Percentiles rank a stretch among this genome's conserved stretches.
Conservation (phyloP, 1,139 yeast species). For the Zygosaccharomyces pseudobailii region DNA sequence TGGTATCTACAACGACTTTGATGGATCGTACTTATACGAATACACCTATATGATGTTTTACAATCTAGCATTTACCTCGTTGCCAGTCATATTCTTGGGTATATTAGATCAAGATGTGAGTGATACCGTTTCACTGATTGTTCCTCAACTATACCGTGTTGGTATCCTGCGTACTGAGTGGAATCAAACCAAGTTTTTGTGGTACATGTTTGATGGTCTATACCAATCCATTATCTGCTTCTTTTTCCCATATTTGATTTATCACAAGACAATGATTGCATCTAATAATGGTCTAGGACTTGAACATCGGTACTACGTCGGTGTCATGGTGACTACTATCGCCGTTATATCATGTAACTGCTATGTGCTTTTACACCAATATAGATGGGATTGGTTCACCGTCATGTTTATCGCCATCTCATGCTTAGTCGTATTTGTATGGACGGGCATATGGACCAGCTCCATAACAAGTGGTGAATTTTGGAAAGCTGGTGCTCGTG, state of each 20-base stretch:
- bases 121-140: slow-evolving; percentile 72
- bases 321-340: slow-evolving; percentile 72
- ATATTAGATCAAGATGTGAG: slow-evolving; percentile 90
- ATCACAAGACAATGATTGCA: slow-evolving; percentile 52
- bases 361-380: slow-evolving; percentile 75
- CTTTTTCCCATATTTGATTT: slow-evolving; percentile 79
- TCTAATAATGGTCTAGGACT: slow-evolving; percentile 58
- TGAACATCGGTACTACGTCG: slow-evolving; percentile 84
- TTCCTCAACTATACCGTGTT: slow-evolving; percentile 83
- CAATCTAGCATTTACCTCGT: slow-evolving; percentile 89
- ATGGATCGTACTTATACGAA: slow-evolving; percentile 88
- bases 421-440: slow-evolving; percentile 62
- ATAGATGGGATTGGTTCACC: slow-evolving; percentile 93
- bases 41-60: slow-evolving; percentile 89
- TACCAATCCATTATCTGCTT: slow-evolving; percentile 83
- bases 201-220: slow-evolving; percentile 80
- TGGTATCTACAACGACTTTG: slow-evolving; percentile 79
- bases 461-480: slow-evolving; percentile 57
- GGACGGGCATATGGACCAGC: slow-evolving; percentile 91
- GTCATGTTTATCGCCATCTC: slow-evolving; percentile 58
- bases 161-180: slow-evolving; percentile 85
- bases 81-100: slow-evolving; percentile 88
- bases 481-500: slow-evolving; percentile 68
- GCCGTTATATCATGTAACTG: slow-evolving; percentile 76
- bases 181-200: slow-evolving; percentile 72